Evolutionary conservation across 768 basidiomycete genomes (phyloP).

Genomic region (Pholiota conissans): DNA sequence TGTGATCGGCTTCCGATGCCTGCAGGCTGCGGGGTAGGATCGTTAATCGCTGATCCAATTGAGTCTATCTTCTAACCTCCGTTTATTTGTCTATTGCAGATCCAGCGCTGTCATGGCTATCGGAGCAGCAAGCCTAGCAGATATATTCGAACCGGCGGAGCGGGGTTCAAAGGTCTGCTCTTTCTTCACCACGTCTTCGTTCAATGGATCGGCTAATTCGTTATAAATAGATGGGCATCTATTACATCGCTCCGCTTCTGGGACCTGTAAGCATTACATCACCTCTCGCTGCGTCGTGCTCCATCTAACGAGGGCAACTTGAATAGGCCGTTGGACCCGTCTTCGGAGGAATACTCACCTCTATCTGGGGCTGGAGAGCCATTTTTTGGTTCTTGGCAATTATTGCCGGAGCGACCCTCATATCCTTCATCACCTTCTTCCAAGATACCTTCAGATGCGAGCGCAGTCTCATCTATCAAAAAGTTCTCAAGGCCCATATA

Average conservation of each 20-base stretch:
- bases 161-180: conserved; percentile 58
- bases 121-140: conserved; percentile 77
- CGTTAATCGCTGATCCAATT: neutral
- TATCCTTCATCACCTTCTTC: conserved; percentile 67
- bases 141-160: conserved; percentile 74
- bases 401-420: conserved; percentile 51
- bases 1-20: conserved; percentile 66
- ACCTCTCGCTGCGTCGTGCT: neutral
- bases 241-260: conserved; percentile 77
- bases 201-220: neutral
- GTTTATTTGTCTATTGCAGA: conserved; percentile 27
- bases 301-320: neutral
- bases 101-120: conserved; percentile 69
- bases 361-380: conserved; percentile 73
- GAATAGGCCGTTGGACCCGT: conserved; percentile 62
- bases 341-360: conserved; percentile 66
- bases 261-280: conserved; percentile 47
- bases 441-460: conserved; percentile 83
- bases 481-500: conserved; percentile 50
- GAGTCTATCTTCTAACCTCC: neutral
- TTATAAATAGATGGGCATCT: conserved; percentile 63
- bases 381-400: conserved; percentile 83
- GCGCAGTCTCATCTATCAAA: conserved; percentile 79
- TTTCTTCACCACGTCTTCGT: neutral
- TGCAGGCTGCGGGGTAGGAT: conserved; percentile 67